These are phyloP conservation scores for Blumeriella jaapii DNA, from an alignment of 2,329 filamentous ascomycete genomes.

Conservation along the genomic window DNA sequence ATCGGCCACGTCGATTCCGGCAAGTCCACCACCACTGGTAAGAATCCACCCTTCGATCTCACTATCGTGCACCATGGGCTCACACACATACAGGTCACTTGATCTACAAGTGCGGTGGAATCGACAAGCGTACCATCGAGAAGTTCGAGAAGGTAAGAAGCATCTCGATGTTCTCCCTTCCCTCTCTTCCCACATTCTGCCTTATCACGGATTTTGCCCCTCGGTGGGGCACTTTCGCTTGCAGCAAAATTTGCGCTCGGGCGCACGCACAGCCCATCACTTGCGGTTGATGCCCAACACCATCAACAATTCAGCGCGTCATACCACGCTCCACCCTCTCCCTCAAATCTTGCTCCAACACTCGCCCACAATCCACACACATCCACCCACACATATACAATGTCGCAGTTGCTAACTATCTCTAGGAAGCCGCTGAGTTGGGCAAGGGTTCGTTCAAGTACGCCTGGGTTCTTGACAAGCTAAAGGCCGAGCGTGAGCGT, in stretches of 20 bases:
- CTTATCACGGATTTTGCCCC: constrained; percentile 24
- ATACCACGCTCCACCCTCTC: constrained; percentile 2
- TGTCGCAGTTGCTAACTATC: constrained; percentile 16
- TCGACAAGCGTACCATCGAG: constrained; percentile 99
- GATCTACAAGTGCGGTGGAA: constrained; percentile 99
- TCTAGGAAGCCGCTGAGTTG: constrained; percentile 92
- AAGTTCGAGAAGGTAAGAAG: constrained; percentile 98
- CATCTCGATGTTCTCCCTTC: constrained; percentile 6
- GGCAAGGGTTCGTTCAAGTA: constrained; percentile 99
- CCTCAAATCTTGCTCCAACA: too few relatives aligned
- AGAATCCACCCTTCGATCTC: constrained; percentile 31
- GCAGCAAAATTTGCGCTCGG: constrained; percentile 19
- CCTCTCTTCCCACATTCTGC: constrained; percentile 10
- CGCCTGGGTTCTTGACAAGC: constrained; percentile 99
- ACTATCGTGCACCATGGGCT: too few relatives aligned
- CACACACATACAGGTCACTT: constrained; percentile 56
- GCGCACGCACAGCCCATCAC: constrained; percentile 10
- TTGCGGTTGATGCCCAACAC: constrained; percentile 11
- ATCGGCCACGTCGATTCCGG: constrained; percentile 99
- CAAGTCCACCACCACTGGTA: constrained; percentile 94
- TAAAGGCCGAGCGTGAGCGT: constrained; percentile 99
- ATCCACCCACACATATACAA: too few relatives aligned
- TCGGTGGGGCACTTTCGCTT: constrained; percentile 25
- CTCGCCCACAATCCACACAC: too few relatives aligned
- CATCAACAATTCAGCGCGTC: constrained; percentile 6